Percentiles rank a stretch among this genome's conserved stretches.
These are phyloP conservation scores for Xylaria curta DNA, from an alignment of 495 filamentous ascomycete genomes.

Conservation along the genomic window DNA sequence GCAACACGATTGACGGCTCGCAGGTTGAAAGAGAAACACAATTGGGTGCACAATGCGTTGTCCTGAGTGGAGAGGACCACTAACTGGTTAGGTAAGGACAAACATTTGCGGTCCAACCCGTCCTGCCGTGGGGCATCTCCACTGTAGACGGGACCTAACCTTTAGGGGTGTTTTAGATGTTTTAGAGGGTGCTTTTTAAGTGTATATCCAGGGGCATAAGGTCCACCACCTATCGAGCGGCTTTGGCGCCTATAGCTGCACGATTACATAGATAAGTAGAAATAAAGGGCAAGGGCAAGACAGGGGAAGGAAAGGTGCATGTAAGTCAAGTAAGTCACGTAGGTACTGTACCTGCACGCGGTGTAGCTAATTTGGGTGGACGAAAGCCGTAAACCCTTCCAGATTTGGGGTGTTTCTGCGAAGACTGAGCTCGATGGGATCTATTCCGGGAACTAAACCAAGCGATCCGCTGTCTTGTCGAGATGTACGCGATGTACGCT, in stretches of 20 bases:
- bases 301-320: not conserved
- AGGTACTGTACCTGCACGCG: not conserved
- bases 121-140: slow-evolving; percentile 1
- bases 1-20: slow-evolving; percentile 5
- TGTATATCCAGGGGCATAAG: not conserved
- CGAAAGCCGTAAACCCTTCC: not conserved
- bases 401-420: slow-evolving; percentile 10
- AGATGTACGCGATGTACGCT: not conserved
- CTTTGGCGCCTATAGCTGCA: slow-evolving; percentile 8
- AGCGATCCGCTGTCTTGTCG: not conserved
- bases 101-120: not conserved
- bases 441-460: slow-evolving; percentile 10
- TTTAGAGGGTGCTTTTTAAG: not conserved
- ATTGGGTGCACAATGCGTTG: not conserved
- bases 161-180: no score
- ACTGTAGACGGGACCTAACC: not conserved
- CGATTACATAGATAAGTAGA: not conserved
- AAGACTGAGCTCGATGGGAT: not conserved
- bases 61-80: not conserved
- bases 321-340: not conserved
- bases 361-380: not conserved
- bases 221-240: not conserved
- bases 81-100: no score
- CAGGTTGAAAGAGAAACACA: not conserved
- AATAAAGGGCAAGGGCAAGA: not conserved